Percentiles rank a stretch among this genome's conserved stretches.
Evolutionary conservation across 768 basidiomycete species (phyloP).

Genomic region (Rubroboletus pulcherrimus): DNA sequence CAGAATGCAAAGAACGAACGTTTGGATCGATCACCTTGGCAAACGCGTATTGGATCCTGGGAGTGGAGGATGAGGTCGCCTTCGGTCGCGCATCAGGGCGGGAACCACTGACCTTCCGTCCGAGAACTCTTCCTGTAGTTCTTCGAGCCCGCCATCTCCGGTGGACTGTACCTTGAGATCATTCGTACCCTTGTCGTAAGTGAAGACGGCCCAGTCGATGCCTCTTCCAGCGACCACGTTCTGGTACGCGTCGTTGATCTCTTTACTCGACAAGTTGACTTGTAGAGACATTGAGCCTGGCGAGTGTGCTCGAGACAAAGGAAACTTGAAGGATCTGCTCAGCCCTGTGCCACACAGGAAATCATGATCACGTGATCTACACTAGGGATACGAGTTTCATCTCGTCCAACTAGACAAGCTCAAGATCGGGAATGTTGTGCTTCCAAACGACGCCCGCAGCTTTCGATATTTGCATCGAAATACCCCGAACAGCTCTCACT

Average conservation of each 20-base stretch:
- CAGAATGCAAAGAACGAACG: constrained; percentile 41
- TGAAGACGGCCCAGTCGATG: constrained; percentile 77
- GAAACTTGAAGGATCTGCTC: neutral
- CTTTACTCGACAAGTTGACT: constrained; percentile 71
- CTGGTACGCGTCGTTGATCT: constrained; percentile 71
- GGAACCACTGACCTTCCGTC: constrained; percentile 69
- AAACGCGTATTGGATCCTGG: constrained; percentile 92
- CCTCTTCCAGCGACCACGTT: constrained; percentile 62
- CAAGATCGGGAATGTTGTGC: constrained; percentile 45
- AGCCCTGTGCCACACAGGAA: neutral
- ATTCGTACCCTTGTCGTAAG: constrained; percentile 77
- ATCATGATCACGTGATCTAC: constrained; percentile 16
- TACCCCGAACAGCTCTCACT: constrained; percentile 49
- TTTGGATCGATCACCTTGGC: constrained; percentile 80
- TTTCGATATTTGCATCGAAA: constrained; percentile 49
- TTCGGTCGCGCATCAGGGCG: neutral
- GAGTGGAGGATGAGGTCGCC: constrained; percentile 2
- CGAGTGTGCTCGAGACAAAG: too few species aligned
- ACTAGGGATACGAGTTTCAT: too few species aligned
- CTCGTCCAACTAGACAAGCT: too few species aligned
- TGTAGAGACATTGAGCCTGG: constrained; percentile 63
- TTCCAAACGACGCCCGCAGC: constrained; percentile 52
- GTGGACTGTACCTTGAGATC: constrained; percentile 85
- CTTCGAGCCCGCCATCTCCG: constrained; percentile 86
- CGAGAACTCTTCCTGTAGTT: constrained; percentile 90